Base-by-base conservation (phyloP, 495 filamentous ascomycete genomes). In the Hypoxylon lienhwacheense region DNA sequence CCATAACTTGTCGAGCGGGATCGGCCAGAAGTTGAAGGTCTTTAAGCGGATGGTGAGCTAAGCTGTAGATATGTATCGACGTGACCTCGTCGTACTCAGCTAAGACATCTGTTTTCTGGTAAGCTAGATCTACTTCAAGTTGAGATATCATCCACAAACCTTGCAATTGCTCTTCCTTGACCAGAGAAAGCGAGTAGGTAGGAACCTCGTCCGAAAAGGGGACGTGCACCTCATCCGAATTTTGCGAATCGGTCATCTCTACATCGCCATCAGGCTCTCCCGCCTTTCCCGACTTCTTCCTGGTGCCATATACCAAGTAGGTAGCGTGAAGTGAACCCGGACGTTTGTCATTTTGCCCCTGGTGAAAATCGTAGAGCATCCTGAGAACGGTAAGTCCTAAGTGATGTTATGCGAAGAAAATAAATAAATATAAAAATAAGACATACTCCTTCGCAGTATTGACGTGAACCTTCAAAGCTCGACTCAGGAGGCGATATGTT, bases 351-450 rank as follows among this genome's bases (percentile, higher is more conserved):
- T 92, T 96, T 73, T 96, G 86, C 34, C 72, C 79, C 36, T 72
- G 74, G 67, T 97, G 80, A 60, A 96, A 97, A 10, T 96, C 91
- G 69, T 85, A 95, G 1, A 98, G 83, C 79, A 97, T 91, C 61
- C 91, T 93, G 39, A 8, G 4, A 33, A 33, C 14, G 1, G 36
- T 48, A 0, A 56, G 26, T 22, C 8, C 10, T 22, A 6, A 55
- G 19, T 37, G 24, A 26, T 20, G n/a, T n/a, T n/a, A n/a, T n/a
- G n/a, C n/a, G n/a, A n/a, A n/a, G n/a, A n/a, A n/a, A n/a, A n/a
- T 20, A n/a, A 6, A 15, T 25, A 5, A 7, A 31, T n/a, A 12
- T 56, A 34, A n/a, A 24, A 6, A 21, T 34, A 29, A 20, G 53
- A 24, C 73, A 73, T 54, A 71, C 89, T 90, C 82, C 71, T 96